A percentile compares a stretch with the other conserved stretches of the same genome.
Conservation (phyloP, 108 stramenopile genomes). For the Fragilariopsis cylindrus region DNA sequence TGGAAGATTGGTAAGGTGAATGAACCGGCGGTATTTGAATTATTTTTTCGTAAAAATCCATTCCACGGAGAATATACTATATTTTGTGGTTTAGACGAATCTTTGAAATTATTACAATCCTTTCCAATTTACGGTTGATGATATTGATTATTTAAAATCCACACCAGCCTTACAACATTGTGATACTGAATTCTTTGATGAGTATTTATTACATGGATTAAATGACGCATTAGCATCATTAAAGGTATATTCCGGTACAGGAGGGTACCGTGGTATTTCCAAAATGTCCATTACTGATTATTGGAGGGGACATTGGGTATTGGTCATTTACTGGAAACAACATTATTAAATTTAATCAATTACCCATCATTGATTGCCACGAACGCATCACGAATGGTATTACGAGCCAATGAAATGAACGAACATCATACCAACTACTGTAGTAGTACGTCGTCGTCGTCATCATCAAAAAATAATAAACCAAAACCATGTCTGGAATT, state of each 20-base stretch:
- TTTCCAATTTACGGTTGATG: conserved; percentile 78
- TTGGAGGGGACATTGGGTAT: conserved; percentile 91
- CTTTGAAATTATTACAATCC: conserved; percentile 59
- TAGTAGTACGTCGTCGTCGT: no score
- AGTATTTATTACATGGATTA: conserved; percentile 40
- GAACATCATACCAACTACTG: background rate
- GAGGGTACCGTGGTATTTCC: conserved; percentile 93
- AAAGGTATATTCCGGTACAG: conserved; percentile 66
- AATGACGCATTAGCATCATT: conserved; percentile 41
- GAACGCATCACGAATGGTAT: conserved; percentile 96
- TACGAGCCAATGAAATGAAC: conserved; percentile 81
- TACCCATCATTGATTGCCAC: conserved; percentile 93
- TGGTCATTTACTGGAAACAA: conserved; percentile 95
- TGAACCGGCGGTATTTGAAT: conserved; percentile 81
- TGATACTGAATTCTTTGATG: conserved; percentile 89
- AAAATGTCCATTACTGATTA: conserved; percentile 71
- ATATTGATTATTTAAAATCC: conserved; percentile 84
- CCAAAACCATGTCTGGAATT: conserved; percentile 85
- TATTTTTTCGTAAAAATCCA: conserved; percentile 98
- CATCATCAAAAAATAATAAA: no score
- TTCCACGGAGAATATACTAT: conserved; percentile 91
- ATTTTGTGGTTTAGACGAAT: conserved; percentile 94
- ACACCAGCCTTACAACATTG: conserved; percentile 59
- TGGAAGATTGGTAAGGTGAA: conserved; percentile 89
- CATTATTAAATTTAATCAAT: conserved; percentile 94